These are phyloP conservation scores for Russula griseocarnosa DNA, from an alignment of 768 basidiomycete genomes.

Conservation along the genomic window DNA sequence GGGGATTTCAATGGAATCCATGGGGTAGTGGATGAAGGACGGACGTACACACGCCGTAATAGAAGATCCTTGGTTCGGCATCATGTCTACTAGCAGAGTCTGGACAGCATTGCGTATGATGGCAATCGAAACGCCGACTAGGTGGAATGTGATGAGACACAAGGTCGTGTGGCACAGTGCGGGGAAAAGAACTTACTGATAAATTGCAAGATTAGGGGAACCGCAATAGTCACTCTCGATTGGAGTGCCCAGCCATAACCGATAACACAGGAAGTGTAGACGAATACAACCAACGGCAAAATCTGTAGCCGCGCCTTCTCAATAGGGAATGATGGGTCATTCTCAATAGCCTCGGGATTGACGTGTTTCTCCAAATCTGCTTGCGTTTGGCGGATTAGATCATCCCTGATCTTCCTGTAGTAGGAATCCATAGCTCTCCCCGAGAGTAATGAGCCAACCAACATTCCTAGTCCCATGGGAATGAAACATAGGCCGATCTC, in stretches of 20 bases:
- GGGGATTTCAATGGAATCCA: not conserved
- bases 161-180: slow-evolving; percentile 7
- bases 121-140: slow-evolving; percentile 50
- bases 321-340: slow-evolving; percentile 50
- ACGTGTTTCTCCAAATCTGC: slow-evolving; percentile 30
- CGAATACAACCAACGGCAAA: slow-evolving; percentile 41
- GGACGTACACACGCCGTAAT: slow-evolving; percentile 66
- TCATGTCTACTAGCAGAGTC: slow-evolving; percentile 63
- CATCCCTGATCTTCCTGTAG: slow-evolving; percentile 45
- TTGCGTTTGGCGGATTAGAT: slow-evolving; percentile 26
- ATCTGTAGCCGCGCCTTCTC: slow-evolving; percentile 54
- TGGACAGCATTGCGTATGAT: slow-evolving; percentile 53
- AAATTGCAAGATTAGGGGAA: slow-evolving; percentile 49
- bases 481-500: slow-evolving; percentile 76
- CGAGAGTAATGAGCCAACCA: slow-evolving; percentile 52
- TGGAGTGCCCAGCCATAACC: slow-evolving; percentile 64
- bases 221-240: slow-evolving; percentile 46
- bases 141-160: not conserved
- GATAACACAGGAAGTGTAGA: slow-evolving; percentile 42
- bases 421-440: slow-evolving; percentile 67
- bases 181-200: slow-evolving; percentile 32
- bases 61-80: slow-evolving; percentile 59
- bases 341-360: slow-evolving; percentile 30
- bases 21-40: not conserved
- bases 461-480: slow-evolving; percentile 67